These are phyloP conservation scores for Westerdykella aurantiaca DNA, from an alignment of 2,329 filamentous ascomycete genomes.

Conservation along the genomic window DNA sequence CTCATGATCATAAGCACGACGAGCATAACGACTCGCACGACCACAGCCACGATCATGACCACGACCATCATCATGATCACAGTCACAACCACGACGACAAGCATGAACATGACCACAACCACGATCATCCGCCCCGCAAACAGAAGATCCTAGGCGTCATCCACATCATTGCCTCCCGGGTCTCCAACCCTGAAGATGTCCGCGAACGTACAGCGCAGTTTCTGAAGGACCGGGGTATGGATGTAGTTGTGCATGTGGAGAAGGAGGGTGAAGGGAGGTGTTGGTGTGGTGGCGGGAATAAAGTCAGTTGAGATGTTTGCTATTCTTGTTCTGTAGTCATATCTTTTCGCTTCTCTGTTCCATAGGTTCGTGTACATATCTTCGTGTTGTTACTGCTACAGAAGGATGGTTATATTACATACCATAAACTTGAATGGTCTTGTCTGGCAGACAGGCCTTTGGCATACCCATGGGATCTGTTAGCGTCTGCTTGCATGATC, in stretches of 20 bases:
- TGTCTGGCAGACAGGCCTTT: too few species aligned
- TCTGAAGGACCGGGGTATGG: conserved; percentile 64
- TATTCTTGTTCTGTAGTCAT: too few species aligned
- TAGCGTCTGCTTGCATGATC: too few species aligned
- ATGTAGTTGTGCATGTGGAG: conserved; percentile 84
- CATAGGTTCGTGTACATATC: too few species aligned
- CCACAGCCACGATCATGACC: conserved; percentile 17
- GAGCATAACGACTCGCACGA: conserved; percentile 7
- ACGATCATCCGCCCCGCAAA: conserved; percentile 26
- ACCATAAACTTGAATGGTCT: too few species aligned
- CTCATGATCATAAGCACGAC: conserved; percentile 24
- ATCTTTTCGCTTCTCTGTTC: too few species aligned
- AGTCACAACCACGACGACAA: conserved; percentile 24
- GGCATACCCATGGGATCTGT: too few species aligned
- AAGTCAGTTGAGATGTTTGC: conserved; percentile 7
- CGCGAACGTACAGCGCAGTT: conserved; percentile 69
- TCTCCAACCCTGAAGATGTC: conserved; percentile 75
- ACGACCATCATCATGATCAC: conserved; percentile 30
- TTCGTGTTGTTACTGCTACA: too few species aligned
- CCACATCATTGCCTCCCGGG: conserved; percentile 70
- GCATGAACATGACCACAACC: conserved; percentile 31
- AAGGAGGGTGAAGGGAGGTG: conserved; percentile 67
- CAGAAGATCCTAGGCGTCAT: conserved; percentile 71
- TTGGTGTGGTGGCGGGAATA: conserved; percentile 53
- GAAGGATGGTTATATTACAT: too few species aligned